Conservation (phyloP, 352 stramenopile genomes). For the Globisporangium mamillatum region DNA sequence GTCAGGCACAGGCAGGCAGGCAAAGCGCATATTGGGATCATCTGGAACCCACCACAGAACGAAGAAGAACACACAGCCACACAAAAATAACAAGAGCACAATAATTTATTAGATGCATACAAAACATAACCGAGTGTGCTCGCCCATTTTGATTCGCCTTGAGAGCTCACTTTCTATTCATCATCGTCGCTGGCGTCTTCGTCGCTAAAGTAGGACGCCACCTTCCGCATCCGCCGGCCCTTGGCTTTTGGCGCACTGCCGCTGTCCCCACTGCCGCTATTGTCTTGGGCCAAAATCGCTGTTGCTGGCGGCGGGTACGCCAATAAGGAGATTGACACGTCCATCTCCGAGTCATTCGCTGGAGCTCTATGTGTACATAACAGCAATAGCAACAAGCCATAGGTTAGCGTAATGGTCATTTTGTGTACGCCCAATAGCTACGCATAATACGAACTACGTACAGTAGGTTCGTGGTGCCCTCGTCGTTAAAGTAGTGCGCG, state of each 20-base stretch:
- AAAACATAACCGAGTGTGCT: constrained; percentile 1
- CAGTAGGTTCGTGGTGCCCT: constrained; percentile 62
- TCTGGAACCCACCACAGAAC: neutral
- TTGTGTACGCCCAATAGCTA: neutral
- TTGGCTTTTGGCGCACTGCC: neutral
- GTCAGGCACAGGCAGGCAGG: neutral
- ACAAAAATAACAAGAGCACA: constrained; percentile 6
- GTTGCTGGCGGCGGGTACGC: constrained; percentile 41
- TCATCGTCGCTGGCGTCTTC: constrained; percentile 69
- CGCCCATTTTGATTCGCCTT: no score
- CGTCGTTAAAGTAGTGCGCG: constrained; percentile 66
- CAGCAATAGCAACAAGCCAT: neutral
- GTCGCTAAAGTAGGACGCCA: constrained; percentile 71
- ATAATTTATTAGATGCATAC: constrained; percentile 31
- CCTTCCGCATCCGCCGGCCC: constrained; percentile 31
- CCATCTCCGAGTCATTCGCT: constrained; percentile 38
- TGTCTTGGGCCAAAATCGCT: neutral
- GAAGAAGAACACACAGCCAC: constrained; percentile 8
- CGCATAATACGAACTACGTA: constrained; percentile 27
- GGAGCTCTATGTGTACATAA: constrained; percentile 36
- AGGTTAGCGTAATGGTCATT: neutral
- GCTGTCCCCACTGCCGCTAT: neutral
- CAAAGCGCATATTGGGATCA: neutral
- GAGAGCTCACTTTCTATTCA: constrained; percentile 9
- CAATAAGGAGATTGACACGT: constrained; percentile 67